phyloP scores from a whole-genome alignment of 2,329 filamentous ascomycete genomes.

The Botryosphaeria agaves region DNA sequence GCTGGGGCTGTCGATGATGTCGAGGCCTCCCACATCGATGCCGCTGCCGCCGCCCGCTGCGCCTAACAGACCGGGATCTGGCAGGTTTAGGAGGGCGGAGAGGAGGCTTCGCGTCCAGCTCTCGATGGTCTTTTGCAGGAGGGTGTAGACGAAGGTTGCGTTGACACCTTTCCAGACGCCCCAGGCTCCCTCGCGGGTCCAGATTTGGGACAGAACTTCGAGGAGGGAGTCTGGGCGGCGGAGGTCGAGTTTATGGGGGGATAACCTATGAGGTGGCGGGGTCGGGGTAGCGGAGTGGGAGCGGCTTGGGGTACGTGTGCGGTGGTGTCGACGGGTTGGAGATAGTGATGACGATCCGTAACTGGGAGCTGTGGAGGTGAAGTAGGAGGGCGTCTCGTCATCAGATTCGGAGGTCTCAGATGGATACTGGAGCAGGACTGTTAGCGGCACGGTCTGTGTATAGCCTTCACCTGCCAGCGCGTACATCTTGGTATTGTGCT shows the following conservation, averaged over 20 bases:
- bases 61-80: conserved; percentile 50
- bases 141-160: conserved; percentile 76
- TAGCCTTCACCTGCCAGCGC: not conserved
- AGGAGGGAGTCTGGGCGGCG: conserved; percentile 65
- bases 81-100: conserved; percentile 79
- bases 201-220: conserved; percentile 74
- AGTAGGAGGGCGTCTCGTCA: conserved; percentile 57
- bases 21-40: conserved; percentile 52
- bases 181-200: conserved; percentile 76
- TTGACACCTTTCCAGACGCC: conserved; percentile 93
- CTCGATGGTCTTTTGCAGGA: conserved; percentile 73
- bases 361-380: conserved; percentile 51
- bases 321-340: conserved; percentile 16
- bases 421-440: no score
- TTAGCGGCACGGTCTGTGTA: not conserved
- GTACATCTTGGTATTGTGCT: conserved; percentile 16
- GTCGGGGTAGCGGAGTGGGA: conserved; percentile 19
- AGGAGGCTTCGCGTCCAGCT: conserved; percentile 83
- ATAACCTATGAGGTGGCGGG: conserved; percentile 18
- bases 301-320: conserved; percentile 24
- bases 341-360: conserved; percentile 20
- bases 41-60: conserved; percentile 36
- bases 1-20: conserved; percentile 66
- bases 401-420: conserved; percentile 43
- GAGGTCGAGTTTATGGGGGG: conserved; percentile 47